Conservation (phyloP, 129 eudicot genomes). For the Arctium minus region DNA sequence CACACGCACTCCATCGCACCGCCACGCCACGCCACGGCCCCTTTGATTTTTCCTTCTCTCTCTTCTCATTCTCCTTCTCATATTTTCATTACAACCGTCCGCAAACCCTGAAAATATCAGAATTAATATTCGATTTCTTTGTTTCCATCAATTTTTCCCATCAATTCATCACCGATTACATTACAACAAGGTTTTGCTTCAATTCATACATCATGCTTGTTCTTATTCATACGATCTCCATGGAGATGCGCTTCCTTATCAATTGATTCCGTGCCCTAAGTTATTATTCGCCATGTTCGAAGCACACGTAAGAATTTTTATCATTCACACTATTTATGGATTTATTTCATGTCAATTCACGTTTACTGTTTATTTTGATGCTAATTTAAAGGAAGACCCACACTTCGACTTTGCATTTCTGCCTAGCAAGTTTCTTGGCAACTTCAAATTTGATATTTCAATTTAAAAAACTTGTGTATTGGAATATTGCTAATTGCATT, state of each 20-base stretch:
- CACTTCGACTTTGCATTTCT: conserved; percentile 13
- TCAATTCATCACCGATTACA: background rate
- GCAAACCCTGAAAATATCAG: conserved; percentile 11
- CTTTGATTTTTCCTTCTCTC: background rate
- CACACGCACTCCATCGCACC: conserved; percentile 22
- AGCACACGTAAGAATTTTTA: conserved; percentile 35
- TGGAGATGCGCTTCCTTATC: conserved; percentile 11
- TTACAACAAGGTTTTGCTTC: background rate
- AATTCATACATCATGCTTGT: background rate
- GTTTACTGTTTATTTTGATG: background rate
- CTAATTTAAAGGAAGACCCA: background rate
- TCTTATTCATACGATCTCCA: conserved; percentile 13
- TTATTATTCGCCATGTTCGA: conserved; percentile 34
- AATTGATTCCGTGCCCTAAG: conserved; percentile 20
- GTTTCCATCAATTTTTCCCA: background rate
- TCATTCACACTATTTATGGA: background rate
- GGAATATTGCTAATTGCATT: conserved; percentile 4
- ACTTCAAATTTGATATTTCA: background rate
- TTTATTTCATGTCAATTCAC: background rate
- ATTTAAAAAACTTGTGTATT: background rate
- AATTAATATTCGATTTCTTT: background rate
- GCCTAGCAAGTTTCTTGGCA: background rate
- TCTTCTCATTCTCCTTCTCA: background rate
- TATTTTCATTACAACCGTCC: conserved; percentile 13
- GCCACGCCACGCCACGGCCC: conserved; percentile 23